These are phyloP conservation scores for Monosporozyma siamensis DNA, from an alignment of 805 yeast species.

Conservation along the genomic window DNA sequence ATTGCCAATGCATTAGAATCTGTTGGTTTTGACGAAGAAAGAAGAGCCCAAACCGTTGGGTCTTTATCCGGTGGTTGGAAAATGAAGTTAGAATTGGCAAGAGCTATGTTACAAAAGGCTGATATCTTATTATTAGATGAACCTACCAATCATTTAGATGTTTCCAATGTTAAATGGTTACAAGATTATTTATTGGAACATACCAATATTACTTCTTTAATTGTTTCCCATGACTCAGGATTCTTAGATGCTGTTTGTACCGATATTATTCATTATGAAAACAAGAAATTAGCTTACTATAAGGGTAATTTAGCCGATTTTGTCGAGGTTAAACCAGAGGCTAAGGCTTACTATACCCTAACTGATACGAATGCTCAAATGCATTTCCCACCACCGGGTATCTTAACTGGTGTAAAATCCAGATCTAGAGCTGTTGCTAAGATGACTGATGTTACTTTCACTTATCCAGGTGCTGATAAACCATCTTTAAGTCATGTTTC, in stretches of 20 bases:
- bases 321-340: constrained; percentile 89
- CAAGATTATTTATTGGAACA: constrained; percentile 77
- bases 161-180: constrained; percentile 85
- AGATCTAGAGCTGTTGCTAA: constrained; percentile 89
- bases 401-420: constrained; percentile 93
- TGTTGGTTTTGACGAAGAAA: constrained; percentile 88
- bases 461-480: constrained; percentile 82
- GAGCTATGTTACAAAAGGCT: constrained; percentile 97
- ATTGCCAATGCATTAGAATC: constrained; percentile 66
- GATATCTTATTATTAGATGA: constrained; percentile 91
- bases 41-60: constrained; percentile 86
- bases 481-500: constrained; percentile 75
- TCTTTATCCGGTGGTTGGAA: constrained; percentile 99
- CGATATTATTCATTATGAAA: constrained; percentile 92
- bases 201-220: constrained; percentile 82
- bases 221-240: constrained; percentile 96
- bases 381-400: constrained; percentile 98
- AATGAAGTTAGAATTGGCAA: constrained; percentile 96
- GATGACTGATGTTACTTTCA: constrained; percentile 73
- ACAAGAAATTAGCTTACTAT: constrained; percentile 87
- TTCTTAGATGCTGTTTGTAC: constrained; percentile 94
- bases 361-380: constrained; percentile 88
- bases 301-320: constrained; percentile 92
- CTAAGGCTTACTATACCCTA: constrained; percentile 88
- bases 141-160: constrained; percentile 98